phyloP scores from a whole-genome alignment of 73 alveolate genomes.

The Stentor coeruleus region DNA sequence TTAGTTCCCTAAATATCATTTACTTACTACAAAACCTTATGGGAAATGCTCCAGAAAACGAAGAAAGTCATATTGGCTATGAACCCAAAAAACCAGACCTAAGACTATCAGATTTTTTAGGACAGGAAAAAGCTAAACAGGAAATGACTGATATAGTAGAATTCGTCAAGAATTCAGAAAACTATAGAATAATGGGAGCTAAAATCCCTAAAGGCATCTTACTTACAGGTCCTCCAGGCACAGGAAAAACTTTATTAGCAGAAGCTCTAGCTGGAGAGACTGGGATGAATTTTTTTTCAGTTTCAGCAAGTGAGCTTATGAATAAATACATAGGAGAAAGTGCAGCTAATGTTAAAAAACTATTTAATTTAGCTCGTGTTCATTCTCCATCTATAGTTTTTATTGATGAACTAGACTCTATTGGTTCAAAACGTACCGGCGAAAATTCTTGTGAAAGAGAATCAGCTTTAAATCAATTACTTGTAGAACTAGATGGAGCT shows the following conservation, averaged over 20 bases:
- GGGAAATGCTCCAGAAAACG: too few relatives aligned
- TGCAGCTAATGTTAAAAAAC: conserved; percentile 74
- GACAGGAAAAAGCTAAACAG: conserved; percentile 91
- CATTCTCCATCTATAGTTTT: conserved; percentile 89
- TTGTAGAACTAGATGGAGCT: conserved; percentile 96
- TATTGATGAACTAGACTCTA: conserved; percentile 94
- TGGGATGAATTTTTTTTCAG: conserved; percentile 87
- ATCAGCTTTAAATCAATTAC: conserved; percentile 88
- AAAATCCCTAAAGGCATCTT: conserved; percentile 89
- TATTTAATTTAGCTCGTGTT: conserved; percentile 63
- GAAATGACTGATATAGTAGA: conserved; percentile 93
- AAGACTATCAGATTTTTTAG: conserved; percentile 79
- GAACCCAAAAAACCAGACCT: conserved; percentile 41
- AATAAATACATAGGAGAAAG: conserved; percentile 74
- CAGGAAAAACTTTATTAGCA: conserved; percentile 96
- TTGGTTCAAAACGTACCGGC: conserved; percentile 62
- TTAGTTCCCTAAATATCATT: too few relatives aligned
- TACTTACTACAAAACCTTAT: too few relatives aligned
- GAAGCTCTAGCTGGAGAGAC: conserved; percentile 93
- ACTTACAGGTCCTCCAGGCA: conserved; percentile 95
- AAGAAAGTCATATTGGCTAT: too few relatives aligned
- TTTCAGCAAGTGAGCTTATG: conserved; percentile 95
- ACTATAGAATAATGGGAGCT: conserved; percentile 75
- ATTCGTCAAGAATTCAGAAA: conserved; percentile 85
- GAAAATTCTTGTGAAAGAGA: conserved; percentile 81